These are phyloP conservation scores for Rhodotorula paludigena DNA, from an alignment of 768 basidiomycete genomes.

Conservation along the genomic window DNA sequence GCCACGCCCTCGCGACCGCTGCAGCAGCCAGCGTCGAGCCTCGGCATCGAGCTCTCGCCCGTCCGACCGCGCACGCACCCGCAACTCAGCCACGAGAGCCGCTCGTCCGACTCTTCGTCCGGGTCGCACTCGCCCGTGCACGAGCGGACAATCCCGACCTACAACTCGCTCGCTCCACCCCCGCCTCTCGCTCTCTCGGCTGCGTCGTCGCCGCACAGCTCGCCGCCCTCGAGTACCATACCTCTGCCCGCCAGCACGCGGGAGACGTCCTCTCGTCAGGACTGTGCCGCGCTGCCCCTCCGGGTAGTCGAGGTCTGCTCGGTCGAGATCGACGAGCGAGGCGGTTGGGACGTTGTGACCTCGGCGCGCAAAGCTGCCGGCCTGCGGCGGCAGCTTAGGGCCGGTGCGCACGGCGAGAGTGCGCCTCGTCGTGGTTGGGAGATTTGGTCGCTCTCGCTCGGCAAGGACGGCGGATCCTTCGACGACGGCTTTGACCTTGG, in stretches of 20 bases:
- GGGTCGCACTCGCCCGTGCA: not conserved
- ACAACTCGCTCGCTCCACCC: not conserved
- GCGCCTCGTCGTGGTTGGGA: too few species aligned
- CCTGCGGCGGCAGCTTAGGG: slow-evolving; percentile 58
- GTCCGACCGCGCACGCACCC: not conserved
- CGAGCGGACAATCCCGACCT: not conserved
- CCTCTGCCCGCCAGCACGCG: too few species aligned
- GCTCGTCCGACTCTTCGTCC: not conserved
- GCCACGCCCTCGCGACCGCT: slow-evolving; percentile 11
- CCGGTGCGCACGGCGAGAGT: not conserved
- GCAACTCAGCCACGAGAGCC: not conserved
- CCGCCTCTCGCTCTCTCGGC: not conserved
- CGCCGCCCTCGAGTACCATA: slow-evolving; percentile 55
- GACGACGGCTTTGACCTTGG: slow-evolving; percentile 10
- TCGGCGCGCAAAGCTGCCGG: slow-evolving; percentile 56
- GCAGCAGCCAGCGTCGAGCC: too few species aligned
- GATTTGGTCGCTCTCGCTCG: slow-evolving; percentile 20
- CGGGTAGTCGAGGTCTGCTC: slow-evolving; percentile 48
- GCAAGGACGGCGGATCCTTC: not conserved
- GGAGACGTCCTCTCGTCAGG: too few species aligned
- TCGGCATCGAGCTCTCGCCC: not conserved
- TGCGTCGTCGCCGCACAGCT: slow-evolving; percentile 57
- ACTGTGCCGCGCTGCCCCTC: slow-evolving; percentile 13
- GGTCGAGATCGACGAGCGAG: slow-evolving; percentile 57
- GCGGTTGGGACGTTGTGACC: slow-evolving; percentile 65